phyloP scores from a whole-genome alignment of 2,329 filamentous ascomycete genomes.

The Thielaviopsis musarum region DNA sequence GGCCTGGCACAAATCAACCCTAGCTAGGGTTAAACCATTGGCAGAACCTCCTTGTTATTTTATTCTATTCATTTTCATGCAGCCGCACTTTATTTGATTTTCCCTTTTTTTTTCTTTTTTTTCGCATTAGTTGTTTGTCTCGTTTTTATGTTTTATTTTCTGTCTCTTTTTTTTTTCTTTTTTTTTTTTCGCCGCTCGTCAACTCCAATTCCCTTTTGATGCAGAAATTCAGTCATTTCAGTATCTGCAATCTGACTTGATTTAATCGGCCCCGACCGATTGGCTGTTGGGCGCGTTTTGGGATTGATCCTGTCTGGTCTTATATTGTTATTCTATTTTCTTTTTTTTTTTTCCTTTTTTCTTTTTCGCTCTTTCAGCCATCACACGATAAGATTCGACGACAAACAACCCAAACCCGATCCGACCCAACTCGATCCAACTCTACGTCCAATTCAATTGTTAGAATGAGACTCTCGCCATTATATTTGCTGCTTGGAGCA shows the following conservation, averaged over 20 bases:
- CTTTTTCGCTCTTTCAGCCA: not conserved
- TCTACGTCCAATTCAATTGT: slow-evolving; percentile 1
- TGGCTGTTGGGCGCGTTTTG: too few relatives aligned
- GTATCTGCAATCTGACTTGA: too few relatives aligned
- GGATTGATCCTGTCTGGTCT: not conserved
- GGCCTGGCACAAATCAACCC: too few relatives aligned
- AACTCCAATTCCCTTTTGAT: not conserved
- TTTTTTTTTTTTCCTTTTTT: not conserved
- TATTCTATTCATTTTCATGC: too few relatives aligned
- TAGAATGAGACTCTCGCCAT: slow-evolving; percentile 28
- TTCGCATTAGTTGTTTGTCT: not conserved
- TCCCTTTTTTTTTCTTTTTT: not conserved
- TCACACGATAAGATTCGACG: too few relatives aligned
- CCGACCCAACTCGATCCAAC: not conserved
- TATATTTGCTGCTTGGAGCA: slow-evolving; percentile 31
- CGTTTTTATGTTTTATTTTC: not conserved
- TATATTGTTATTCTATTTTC: not conserved
- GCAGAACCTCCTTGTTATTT: too few relatives aligned
- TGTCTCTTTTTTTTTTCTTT: not conserved
- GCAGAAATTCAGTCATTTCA: too few relatives aligned
- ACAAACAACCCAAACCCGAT: not conserved
- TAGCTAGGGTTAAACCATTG: too few relatives aligned
- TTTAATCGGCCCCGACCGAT: too few relatives aligned
- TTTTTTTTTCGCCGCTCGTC: not conserved
- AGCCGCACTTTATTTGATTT: not conserved